Percentiles rank a stretch among this genome's conserved stretches.
These are phyloP conservation scores for Heritiera fomes DNA, from an alignment of 345 rosid species.

Conservation along the genomic window DNA sequence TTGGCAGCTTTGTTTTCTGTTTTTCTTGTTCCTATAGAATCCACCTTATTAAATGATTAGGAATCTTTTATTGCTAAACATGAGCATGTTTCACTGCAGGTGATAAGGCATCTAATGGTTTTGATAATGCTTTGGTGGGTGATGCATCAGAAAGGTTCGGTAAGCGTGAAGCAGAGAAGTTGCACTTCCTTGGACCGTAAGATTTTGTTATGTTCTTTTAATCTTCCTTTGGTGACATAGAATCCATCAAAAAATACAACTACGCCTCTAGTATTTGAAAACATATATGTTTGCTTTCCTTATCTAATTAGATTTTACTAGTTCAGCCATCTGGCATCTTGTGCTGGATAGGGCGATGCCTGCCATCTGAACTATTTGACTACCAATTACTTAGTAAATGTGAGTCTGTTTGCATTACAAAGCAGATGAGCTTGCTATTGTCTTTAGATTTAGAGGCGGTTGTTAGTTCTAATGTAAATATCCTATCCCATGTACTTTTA, in stretches of 20 bases:
- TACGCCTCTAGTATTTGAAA: neutral
- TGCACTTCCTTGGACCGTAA: constrained; percentile 77
- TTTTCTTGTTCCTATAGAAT: neutral
- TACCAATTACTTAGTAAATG: neutral
- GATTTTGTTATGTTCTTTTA: constrained; percentile 32
- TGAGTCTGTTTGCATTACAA: neutral
- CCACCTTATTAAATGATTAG: neutral
- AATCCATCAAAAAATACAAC: neutral
- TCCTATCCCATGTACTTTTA: neutral
- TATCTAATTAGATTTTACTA: neutral
- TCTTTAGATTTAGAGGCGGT: neutral
- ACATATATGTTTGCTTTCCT: neutral
- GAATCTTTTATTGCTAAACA: constrained; percentile 22
- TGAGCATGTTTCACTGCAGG: constrained; percentile 41
- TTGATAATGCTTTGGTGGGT: constrained; percentile 39
- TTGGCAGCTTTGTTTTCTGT: neutral
- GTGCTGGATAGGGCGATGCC: neutral
- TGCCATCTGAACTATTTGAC: constrained; percentile 6
- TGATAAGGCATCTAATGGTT: constrained; percentile 43
- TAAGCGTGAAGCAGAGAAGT: constrained; percentile 72
- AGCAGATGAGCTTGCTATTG: neutral
- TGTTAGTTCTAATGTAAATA: constrained; percentile 8
- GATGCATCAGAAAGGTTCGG: constrained; percentile 69
- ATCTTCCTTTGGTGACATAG: neutral
- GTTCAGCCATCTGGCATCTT: neutral